Evolutionary conservation across 768 basidiomycete genomes (phyloP).

Genomic region (Mycena maculata): DNA sequence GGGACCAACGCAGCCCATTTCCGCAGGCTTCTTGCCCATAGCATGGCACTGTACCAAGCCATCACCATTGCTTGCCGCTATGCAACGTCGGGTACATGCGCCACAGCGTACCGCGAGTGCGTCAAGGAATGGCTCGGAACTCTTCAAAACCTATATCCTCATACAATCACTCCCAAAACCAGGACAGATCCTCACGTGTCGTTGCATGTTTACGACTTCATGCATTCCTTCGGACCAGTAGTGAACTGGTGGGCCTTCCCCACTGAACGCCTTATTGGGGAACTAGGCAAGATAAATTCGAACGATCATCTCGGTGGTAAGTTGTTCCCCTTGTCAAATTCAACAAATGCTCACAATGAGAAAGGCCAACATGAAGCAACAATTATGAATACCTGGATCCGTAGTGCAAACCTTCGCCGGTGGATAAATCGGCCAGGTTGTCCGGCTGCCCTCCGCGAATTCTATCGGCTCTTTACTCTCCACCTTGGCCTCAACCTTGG

Average conservation of each 20-base stretch:
- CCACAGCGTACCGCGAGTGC: constrained; percentile 23
- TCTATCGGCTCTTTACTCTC: constrained; percentile 16
- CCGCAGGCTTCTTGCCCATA: constrained; percentile 39
- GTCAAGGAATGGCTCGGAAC: constrained; percentile 40
- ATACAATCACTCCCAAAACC: constrained; percentile 31
- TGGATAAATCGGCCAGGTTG: constrained; percentile 38
- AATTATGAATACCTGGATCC: constrained; percentile 20
- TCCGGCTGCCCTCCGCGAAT: constrained; percentile 15
- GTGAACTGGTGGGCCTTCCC: constrained; percentile 54
- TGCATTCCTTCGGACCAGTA: constrained; percentile 48
- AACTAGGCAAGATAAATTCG: constrained; percentile 44
- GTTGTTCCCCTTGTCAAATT: not conserved
- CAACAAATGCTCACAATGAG: not conserved
- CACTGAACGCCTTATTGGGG: constrained; percentile 51
- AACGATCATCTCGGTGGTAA: constrained; percentile 46
- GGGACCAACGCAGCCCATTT: constrained; percentile 10
- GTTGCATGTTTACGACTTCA: constrained; percentile 49
- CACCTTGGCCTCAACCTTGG: constrained; percentile 25
- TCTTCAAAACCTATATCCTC: constrained; percentile 38
- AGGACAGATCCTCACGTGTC: constrained; percentile 7
- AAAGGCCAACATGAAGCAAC: constrained; percentile 26
- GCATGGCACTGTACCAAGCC: constrained; percentile 42
- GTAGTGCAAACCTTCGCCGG: constrained; percentile 25
- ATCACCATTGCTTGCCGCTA: constrained; percentile 33
- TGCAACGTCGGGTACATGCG: constrained; percentile 20